Evolutionary conservation across 192 early-diverging fungal genomes (phyloP).

Genomic region (Backusella australiensis): DNA sequence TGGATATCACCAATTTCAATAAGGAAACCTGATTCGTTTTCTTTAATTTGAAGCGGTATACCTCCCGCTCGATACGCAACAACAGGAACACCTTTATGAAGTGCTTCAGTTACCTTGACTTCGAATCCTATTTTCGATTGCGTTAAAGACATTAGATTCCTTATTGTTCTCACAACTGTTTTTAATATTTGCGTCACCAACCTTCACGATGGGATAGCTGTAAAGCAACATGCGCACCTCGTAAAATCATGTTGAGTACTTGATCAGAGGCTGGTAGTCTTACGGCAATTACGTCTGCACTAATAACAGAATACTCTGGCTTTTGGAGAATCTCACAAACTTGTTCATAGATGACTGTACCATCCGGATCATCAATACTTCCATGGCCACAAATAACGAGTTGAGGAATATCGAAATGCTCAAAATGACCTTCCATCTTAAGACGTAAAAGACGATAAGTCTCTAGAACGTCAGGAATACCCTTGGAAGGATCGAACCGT

Average conservation of each 20-base stretch:
- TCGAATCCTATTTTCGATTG: conserved; percentile 51
- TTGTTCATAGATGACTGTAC: conserved; percentile 63
- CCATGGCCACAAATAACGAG: conserved; percentile 77
- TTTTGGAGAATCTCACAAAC: conserved; percentile 43
- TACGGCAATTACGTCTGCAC: conserved; percentile 54
- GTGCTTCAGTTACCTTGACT: conserved; percentile 80
- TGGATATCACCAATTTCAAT: conserved; percentile 58
- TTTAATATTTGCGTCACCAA: too few species aligned
- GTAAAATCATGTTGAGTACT: conserved; percentile 69
- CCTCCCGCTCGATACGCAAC: conserved; percentile 64
- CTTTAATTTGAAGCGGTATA: conserved; percentile 78
- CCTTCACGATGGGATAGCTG: conserved; percentile 79
- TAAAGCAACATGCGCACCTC: conserved; percentile 67
- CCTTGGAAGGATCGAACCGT: conserved; percentile 84
- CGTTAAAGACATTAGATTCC: too few species aligned
- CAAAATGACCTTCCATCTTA: conserved; percentile 45
- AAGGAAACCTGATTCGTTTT: conserved; percentile 68
- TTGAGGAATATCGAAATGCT: conserved; percentile 58
- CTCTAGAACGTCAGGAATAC: conserved; percentile 73
- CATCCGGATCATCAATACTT: conserved; percentile 84
- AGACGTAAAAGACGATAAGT: conserved; percentile 65
- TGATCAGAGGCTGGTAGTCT: conserved; percentile 80
- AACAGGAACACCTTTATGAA: conserved; percentile 59
- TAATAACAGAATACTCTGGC: conserved; percentile 50
- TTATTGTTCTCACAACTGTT: too few species aligned